phyloP scores from a whole-genome alignment of 1,139 yeast species.

The Blastobotrys ciferrii region DNA sequence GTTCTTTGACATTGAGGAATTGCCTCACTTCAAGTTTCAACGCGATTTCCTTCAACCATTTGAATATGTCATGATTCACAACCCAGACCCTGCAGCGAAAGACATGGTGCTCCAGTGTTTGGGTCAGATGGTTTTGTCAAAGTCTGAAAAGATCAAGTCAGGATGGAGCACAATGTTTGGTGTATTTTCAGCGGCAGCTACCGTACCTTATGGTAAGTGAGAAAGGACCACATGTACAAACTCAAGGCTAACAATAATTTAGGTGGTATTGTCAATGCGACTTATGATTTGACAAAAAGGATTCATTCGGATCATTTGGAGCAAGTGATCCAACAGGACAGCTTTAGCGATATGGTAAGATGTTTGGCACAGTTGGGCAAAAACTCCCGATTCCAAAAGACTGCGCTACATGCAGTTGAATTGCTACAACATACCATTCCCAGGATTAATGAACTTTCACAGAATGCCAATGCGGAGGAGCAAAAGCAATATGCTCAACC shows the following conservation, averaged over 20 bases:
- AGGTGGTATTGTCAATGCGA: slow-evolving; percentile 53
- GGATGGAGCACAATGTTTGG: slow-evolving; percentile 94
- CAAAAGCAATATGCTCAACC: slow-evolving; percentile 24
- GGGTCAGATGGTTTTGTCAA: slow-evolving; percentile 77
- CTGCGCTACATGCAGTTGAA: slow-evolving; percentile 77
- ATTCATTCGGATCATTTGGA: slow-evolving; percentile 62
- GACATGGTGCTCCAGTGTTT: slow-evolving; percentile 91
- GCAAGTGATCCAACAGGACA: slow-evolving; percentile 68
- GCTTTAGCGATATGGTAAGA: slow-evolving; percentile 68
- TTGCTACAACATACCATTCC: slow-evolving; percentile 65
- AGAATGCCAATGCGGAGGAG: slow-evolving; percentile 19
- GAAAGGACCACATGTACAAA: background rate
- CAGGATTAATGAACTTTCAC: slow-evolving; percentile 38
- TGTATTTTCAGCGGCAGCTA: slow-evolving; percentile 67
- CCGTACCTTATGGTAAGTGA: slow-evolving; percentile 39
- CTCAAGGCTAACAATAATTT: background rate
- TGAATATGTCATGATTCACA: slow-evolving; percentile 70
- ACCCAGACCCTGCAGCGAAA: slow-evolving; percentile 67
- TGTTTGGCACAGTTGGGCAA: slow-evolving; percentile 82
- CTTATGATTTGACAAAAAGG: slow-evolving; percentile 61
- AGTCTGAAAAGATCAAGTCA: slow-evolving; percentile 72
- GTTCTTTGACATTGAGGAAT: slow-evolving; percentile 88
- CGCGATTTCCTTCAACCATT: slow-evolving; percentile 88
- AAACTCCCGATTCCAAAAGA: slow-evolving; percentile 77
- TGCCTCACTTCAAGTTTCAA: slow-evolving; percentile 93